Base-by-base conservation (phyloP, 306 rosid species). In the Cucurbita argyrosperma region DNA sequence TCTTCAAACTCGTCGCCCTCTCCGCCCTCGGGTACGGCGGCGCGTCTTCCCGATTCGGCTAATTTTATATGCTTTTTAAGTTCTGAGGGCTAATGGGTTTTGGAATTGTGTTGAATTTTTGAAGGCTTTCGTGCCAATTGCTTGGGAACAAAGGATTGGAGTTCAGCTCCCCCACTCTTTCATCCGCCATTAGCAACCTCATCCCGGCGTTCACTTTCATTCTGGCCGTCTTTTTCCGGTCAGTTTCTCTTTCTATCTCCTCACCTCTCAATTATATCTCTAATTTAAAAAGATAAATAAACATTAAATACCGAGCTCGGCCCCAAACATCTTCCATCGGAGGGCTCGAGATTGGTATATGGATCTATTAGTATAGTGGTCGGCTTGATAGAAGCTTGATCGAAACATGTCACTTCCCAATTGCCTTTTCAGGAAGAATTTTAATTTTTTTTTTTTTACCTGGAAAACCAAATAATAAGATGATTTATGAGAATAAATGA, bases 111-210 rank as follows among this genome's bases (percentile, higher is more conserved):
- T 51, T 18, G 15, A 51, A 14, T 4, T 51, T 51, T 7, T 58
- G 42, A 59, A 64, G 71, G 4, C 35, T 39, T 40, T 40, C 37
- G 0, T 64, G 71, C 4, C 96, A 87, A 85, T 80, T 81, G 21
- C 75, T 84, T 80, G 89, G 93, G 51, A 87, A 89, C 66, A 88
- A 90, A 53, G 96, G 97, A 74, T 82, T 91, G 61, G 74, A 89
- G 23, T 92, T 81, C 55, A 85, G 93, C 81, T 85, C 93, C 51
- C 85, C 97, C 8, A 88, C 93, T 61, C 93, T 89, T 57, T 80
- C 89, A 55, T 83, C 97, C 0, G 86, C 91, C 71, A 78, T 91
- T 84, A 92, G 90, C 78, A 91, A 91, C 79, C 90, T 87, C n/a
- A 35, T 86, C 67, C 97, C 97, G 30, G 93, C 85, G 56, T 87